Percentiles rank a stretch among this genome's conserved stretches.
These are phyloP conservation scores for Venturia pyrina DNA, from an alignment of 2,329 filamentous ascomycete species.

Conservation along the genomic window DNA sequence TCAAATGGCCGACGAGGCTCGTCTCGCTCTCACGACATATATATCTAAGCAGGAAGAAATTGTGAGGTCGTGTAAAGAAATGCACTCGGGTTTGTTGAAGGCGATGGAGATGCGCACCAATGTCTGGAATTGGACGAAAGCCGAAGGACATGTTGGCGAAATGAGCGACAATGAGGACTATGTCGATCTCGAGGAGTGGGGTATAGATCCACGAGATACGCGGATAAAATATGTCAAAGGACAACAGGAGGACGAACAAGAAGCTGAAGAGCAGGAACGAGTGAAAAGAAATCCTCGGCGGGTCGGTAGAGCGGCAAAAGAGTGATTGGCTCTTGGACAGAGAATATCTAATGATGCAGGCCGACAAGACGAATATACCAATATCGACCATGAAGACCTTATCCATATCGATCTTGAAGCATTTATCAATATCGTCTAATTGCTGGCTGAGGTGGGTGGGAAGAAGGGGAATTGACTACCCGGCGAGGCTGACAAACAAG, in stretches of 20 bases:
- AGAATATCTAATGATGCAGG: background rate
- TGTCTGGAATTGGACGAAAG: slow-evolving; percentile 66
- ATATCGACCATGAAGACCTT: too few species aligned
- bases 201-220: slow-evolving; percentile 29
- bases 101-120: slow-evolving; percentile 62
- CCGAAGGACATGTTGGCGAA: slow-evolving; percentile 66
- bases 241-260: slow-evolving; percentile 9
- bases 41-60: slow-evolving; percentile 83
- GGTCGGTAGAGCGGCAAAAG: slow-evolving; percentile 7
- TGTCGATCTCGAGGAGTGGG: slow-evolving; percentile 78
- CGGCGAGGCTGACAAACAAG: background rate
- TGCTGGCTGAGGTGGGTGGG: background rate
- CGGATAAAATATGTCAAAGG: slow-evolving; percentile 10
- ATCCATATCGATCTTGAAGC: too few species aligned
- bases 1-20: slow-evolving; percentile 67
- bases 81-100: slow-evolving; percentile 61
- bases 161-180: slow-evolving; percentile 86
- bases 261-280: slow-evolving; percentile 9
- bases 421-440: too few species aligned
- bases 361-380: background rate
- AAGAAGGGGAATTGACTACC: background rate
- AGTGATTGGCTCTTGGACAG: background rate
- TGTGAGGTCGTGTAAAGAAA: slow-evolving; percentile 55
- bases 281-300: slow-evolving; percentile 2
- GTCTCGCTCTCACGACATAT: slow-evolving; percentile 62